Evolutionary conservation across 495 filamentous ascomycete species (phyloP).

Genomic region (Cercophora sp.): DNA sequence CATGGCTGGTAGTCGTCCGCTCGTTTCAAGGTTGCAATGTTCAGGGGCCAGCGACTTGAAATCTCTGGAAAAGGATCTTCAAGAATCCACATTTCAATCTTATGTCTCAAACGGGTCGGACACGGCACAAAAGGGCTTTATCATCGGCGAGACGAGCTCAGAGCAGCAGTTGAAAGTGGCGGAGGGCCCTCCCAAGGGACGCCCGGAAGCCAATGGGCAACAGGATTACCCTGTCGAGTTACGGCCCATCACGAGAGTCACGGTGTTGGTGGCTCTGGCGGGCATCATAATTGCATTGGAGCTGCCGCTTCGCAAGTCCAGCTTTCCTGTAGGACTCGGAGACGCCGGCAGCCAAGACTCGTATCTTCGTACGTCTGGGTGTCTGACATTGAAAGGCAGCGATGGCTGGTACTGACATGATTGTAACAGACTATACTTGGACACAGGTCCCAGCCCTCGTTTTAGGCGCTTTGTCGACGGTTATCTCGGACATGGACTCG

Average conservation of each 20-base stretch:
- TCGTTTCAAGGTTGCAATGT: background rate
- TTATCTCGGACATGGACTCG: constrained; percentile 11
- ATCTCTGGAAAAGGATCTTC: background rate
- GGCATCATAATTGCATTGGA: constrained; percentile 9
- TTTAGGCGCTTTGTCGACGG: constrained; percentile 3
- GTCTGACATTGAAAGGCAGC: too few relatives aligned
- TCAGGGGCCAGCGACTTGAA: constrained; percentile 4
- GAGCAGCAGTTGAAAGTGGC: background rate
- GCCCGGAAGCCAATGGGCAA: background rate
- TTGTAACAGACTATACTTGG: constrained; percentile 18
- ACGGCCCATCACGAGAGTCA: background rate
- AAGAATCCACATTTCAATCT: background rate
- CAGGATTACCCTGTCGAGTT: constrained; percentile 1
- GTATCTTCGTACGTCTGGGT: background rate
- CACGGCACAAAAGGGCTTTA: background rate
- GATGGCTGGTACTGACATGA: too few relatives aligned
- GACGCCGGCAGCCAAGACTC: constrained; percentile 7
- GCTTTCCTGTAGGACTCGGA: constrained; percentile 6
- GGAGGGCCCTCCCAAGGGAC: background rate
- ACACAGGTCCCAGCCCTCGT: constrained; percentile 12
- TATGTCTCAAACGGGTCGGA: background rate
- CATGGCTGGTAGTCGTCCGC: constrained; percentile 4
- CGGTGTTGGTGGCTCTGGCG: background rate
- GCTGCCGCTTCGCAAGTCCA: constrained; percentile 10
- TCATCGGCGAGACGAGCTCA: background rate